These are phyloP conservation scores for Microcera coccophila DNA, from an alignment of 2,329 filamentous ascomycete species.

Conservation along the genomic window DNA sequence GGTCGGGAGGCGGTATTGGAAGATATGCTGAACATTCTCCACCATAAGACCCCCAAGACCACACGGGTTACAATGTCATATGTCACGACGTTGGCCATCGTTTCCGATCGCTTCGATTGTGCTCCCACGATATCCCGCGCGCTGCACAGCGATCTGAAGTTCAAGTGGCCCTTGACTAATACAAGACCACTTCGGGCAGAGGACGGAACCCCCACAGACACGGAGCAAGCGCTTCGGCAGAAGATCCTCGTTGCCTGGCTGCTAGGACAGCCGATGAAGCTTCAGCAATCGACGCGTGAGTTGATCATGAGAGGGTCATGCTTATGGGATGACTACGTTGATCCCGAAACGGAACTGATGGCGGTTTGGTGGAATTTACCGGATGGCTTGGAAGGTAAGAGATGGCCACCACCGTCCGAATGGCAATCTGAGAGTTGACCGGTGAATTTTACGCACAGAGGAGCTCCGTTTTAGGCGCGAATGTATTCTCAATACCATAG, in stretches of 20 bases:
- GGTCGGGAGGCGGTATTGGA: conserved; percentile 60
- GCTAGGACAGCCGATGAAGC: conserved; percentile 57
- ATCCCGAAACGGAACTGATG: conserved; percentile 26
- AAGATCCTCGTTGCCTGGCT: conserved; percentile 65
- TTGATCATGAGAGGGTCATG: conserved; percentile 63
- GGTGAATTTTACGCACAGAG: conserved; percentile 39
- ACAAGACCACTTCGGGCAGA: conserved; percentile 35
- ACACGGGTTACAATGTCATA: conserved; percentile 52
- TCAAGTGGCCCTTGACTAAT: conserved; percentile 52
- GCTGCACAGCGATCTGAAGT: conserved; percentile 46
- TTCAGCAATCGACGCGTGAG: conserved; percentile 60
- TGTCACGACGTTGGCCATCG: conserved; percentile 62
- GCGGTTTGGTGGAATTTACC: conserved; percentile 72
- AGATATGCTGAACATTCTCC: conserved; percentile 65
- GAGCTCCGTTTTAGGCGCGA: conserved; percentile 64
- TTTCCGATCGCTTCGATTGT: conserved; percentile 72
- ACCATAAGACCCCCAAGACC: conserved; percentile 47
- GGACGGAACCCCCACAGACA: conserved; percentile 38
- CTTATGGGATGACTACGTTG: conserved; percentile 48
- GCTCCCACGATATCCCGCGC: conserved; percentile 51
- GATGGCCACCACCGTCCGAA: not conserved
- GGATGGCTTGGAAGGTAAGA: conserved; percentile 59
- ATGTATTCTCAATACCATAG: conserved; percentile 64
- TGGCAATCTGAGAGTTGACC: not conserved
- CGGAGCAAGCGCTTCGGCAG: conserved; percentile 65